phyloP scores from a whole-genome alignment of 768 basidiomycete species.

The Trametes coccinea region DNA sequence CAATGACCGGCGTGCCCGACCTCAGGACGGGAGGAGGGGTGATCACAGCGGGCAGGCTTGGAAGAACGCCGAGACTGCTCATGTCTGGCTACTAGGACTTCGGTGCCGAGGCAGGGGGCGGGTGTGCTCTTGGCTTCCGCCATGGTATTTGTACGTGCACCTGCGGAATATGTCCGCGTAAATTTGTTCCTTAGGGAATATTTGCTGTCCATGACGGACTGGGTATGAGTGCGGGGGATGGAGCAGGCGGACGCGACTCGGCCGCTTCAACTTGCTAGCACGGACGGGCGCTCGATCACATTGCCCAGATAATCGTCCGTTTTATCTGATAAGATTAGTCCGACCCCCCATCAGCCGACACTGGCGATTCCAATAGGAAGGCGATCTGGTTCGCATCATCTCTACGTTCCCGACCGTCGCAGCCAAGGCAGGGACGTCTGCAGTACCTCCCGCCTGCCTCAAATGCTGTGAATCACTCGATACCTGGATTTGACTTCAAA shows the following conservation, averaged over 20 bases:
- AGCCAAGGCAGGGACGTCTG: too few species aligned
- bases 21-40: background rate
- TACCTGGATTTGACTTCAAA: too few species aligned
- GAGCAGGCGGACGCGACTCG: background rate
- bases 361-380: conserved; percentile 9
- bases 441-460: too few species aligned
- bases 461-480: too few species aligned
- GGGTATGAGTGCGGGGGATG: background rate
- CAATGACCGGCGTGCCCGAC: background rate
- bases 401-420: background rate
- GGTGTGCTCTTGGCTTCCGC: too few species aligned
- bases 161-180: background rate
- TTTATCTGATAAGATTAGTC: conserved; percentile 17
- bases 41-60: background rate
- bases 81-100: background rate
- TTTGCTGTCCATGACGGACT: background rate
- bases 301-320: background rate
- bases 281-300: conserved; percentile 3
- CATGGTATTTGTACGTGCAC: conserved; percentile 3
- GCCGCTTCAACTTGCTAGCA: conserved; percentile 2
- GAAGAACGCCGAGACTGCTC: background rate
- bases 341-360: background rate
- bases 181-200: background rate
- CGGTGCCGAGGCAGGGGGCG: conserved; percentile 2
- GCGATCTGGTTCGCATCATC: conserved; percentile 9